Evolutionary conservation across 495 filamentous ascomycete genomes (phyloP).

Genomic region (Acidomyces sp.): DNA sequence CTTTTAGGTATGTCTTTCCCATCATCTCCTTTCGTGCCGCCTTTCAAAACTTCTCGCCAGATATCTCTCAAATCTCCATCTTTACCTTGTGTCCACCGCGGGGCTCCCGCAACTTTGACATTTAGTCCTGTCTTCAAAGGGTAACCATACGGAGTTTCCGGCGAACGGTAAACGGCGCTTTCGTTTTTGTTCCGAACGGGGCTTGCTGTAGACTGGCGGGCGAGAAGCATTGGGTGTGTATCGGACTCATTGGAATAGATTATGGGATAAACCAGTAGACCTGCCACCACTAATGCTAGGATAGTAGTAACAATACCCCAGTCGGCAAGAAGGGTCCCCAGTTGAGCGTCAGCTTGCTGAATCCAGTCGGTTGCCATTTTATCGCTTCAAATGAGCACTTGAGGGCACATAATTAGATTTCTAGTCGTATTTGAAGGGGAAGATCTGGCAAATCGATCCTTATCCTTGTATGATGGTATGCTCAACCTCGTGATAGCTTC

Average conservation of each 20-base stretch:
- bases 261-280: constrained; percentile 50
- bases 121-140: constrained; percentile 70
- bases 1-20: constrained; percentile 51
- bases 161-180: constrained; percentile 67
- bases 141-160: constrained; percentile 71
- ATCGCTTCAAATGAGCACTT: constrained; percentile 10
- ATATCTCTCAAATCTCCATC: constrained; percentile 88
- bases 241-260: constrained; percentile 61
- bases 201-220: constrained; percentile 64
- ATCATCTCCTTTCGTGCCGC: constrained; percentile 39
- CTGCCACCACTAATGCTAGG: constrained; percentile 44
- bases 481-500: too few species aligned
- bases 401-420: too few species aligned
- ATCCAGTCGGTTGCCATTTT: constrained; percentile 21
- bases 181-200: constrained; percentile 72
- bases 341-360: constrained; percentile 49
- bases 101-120: constrained; percentile 68
- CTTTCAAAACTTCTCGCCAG: constrained; percentile 52
- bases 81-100: constrained; percentile 67
- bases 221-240: constrained; percentile 78
- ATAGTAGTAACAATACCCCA: constrained; percentile 68
- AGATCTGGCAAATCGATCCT: too few species aligned
- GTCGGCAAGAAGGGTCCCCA: constrained; percentile 54
- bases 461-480: too few species aligned
- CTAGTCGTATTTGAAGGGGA: too few species aligned